Base-by-base conservation (phyloP, 768 basidiomycete genomes). In the Trametes punicea region DNA sequence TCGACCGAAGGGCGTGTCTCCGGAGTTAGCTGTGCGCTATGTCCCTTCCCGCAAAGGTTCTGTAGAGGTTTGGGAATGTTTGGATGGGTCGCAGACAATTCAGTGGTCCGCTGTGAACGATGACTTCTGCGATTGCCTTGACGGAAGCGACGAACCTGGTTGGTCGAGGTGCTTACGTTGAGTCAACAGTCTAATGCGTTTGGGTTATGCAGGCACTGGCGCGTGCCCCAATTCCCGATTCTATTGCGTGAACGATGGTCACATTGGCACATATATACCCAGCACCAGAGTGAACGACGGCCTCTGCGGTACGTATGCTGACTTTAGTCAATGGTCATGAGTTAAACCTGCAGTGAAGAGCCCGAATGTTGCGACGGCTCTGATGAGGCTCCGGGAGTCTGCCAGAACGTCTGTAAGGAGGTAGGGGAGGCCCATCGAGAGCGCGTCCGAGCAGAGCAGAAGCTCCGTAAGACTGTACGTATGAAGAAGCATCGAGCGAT, bases 121-220 rank as follows among this genome's bases (percentile, higher is more conserved):
- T 67, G 93, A 98, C 71, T 93, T 85, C 65, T 98, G 94, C 67
- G 94, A 98, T 73, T 98, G 94, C 67, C 77, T 78, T 27, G 94
- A 97, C 66, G 93, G 93, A n/a, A 93, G 89, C 61, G 94, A 98
- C 62, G 94, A 98, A 69, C 94, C 94, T 69, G 94, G 94, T 87
- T 51, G 38, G 64, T 64, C 13, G 16, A 18, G 20, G n/a, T 40
- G 1, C 31, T 29, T 18, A n/a, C n/a, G 18, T 23, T 20, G 27
- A 45, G 29, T 36, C 55, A 51, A 47, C 42, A 51, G 26, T 60
- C 50, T 59, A 16, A 55, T 36, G 31, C 51, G 21, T 44, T 27
- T 2, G n/a, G 4, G 20, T 21, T 16, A 41, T 33, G 46, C 46
- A 93, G 91, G 92, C 46, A 95, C 93, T 21, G 82, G 88, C 54